These are phyloP conservation scores for Tilletia horrida DNA, from an alignment of 1,284 basidiomycete genomes.

Conservation along the genomic window DNA sequence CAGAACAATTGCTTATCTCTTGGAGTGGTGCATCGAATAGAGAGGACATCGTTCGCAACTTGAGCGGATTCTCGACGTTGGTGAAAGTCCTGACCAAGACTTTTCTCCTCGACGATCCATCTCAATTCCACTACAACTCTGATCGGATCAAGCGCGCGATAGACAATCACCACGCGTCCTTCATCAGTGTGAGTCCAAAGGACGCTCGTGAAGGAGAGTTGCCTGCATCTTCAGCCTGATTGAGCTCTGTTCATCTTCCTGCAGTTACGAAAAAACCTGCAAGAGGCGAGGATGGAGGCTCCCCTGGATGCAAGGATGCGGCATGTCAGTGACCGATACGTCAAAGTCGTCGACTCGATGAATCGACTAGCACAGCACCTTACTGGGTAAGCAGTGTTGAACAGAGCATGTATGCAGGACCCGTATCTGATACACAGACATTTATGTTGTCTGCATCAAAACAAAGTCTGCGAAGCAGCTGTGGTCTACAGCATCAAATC, in stretches of 20 bases:
- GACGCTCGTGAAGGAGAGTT: too few species aligned
- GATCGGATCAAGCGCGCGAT: conserved; percentile 46
- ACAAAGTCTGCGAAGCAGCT: conserved; percentile 39
- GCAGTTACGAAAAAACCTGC: conserved; percentile 45
- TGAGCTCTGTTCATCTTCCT: background rate
- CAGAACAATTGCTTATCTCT: background rate
- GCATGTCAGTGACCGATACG: conserved; percentile 35
- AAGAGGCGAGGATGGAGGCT: conserved; percentile 45
- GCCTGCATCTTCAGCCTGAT: too few species aligned
- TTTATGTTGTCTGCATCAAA: too few species aligned
- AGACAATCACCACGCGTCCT: conserved; percentile 47
- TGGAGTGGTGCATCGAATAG: background rate
- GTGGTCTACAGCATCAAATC: conserved; percentile 45
- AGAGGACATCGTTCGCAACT: conserved; percentile 39
- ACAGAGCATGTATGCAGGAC: too few species aligned
- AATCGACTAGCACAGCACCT: conserved; percentile 49
- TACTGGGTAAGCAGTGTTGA: conserved; percentile 23
- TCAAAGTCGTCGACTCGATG: conserved; percentile 40
- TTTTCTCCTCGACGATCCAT: conserved; percentile 46
- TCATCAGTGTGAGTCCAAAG: conserved; percentile 26
- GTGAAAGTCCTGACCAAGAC: conserved; percentile 48
- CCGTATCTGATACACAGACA: too few species aligned
- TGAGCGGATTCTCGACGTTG: conserved; percentile 45
- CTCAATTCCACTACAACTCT: conserved; percentile 42
- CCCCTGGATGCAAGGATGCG: conserved; percentile 43